A percentile compares a stretch with the other conserved stretches of the same genome.
Evolutionary conservation across 2,329 filamentous ascomycete species (phyloP).

Genomic region (Fusarium nisikadoi): DNA sequence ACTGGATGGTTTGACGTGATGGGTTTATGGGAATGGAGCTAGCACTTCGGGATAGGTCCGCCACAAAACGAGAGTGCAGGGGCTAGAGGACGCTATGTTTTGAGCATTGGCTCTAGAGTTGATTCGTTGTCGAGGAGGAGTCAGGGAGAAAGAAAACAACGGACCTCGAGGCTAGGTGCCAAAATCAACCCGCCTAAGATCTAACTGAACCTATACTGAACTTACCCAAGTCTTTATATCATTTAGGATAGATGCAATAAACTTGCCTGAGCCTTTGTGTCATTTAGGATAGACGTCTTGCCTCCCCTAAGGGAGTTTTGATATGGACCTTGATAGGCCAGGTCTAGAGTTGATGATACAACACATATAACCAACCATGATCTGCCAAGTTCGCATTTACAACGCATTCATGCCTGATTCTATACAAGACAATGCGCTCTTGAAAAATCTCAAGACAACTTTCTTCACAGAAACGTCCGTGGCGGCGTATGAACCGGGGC

Average conservation of each 20-base stretch:
- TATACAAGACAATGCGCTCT: neutral
- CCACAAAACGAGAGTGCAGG: neutral
- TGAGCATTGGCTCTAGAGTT: neutral
- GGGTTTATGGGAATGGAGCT: neutral
- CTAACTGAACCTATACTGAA: no score
- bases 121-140: slow-evolving; percentile 3
- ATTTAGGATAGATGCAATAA: no score
- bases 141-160: no score
- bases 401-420: neutral
- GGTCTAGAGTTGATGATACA: neutral
- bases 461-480: neutral
- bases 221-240: no score
- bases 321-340: neutral
- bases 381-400: neutral
- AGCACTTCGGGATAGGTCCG: slow-evolving; percentile 1
- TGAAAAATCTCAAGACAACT: fast-evolving
- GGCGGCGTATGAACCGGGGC: slow-evolving; percentile 11
- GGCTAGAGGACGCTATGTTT: slow-evolving; percentile 5
- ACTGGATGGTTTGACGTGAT: slow-evolving; percentile 9
- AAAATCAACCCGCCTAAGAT: no score
- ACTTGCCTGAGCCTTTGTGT: no score
- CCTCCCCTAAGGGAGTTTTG: neutral
- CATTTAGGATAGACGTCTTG: no score
- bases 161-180: no score
- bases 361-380: neutral